Evolutionary conservation across 331 rosid species (phyloP), one percentile per base, ranked within the genome.

Genomic region (Acacia pycnantha): DNA sequence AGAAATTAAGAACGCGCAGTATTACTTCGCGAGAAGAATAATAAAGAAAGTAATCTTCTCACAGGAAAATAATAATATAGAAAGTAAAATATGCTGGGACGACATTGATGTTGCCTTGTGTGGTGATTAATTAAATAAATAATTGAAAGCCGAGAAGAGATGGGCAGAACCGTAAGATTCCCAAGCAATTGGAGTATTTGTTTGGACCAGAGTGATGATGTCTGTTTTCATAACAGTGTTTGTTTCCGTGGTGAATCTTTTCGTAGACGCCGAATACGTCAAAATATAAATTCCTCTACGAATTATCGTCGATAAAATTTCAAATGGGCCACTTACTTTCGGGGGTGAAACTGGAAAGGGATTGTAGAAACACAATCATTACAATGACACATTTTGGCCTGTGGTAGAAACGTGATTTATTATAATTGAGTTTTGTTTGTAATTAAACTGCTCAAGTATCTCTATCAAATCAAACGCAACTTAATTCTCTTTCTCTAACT

Each of bases 161-260:
- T 71, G 35, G 70, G 35, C 56, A 22, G 65, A n/a, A 84, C 50
- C 50, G 5, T 18, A 21, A 48, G 59, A 78, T 40, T 79, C 77
- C 69, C 56, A 50, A n/a, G 69, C 66, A 47, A 73, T 40, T 19
- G 77, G 71, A 74, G 81, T 37, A 73, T 82, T 81, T 82, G 75
- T 5, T 66, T 48, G 79, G 27, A 24, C 44, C 80, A 56, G 43
- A 66, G 53, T 15, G 8, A 50, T 21, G n/a, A 61, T 37, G 35
- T 15, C 33, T 75, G 48, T 31, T 16, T 41, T 15, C 1, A 4
- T 22, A 53, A 82, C 79, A 65, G 58, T 53, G 85, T 80, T 65
- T 83, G 76, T 74, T 68, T 46, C 62, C 14, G 22, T 54, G 77
- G 77, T 85, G 85, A 85, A 81, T 81, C 88, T 81, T 77, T 85